Evolutionary conservation across 2,329 filamentous ascomycete genomes (phyloP), one percentile per base, ranked within the genome.

Genomic region (Colletotrichum magnum): DNA sequence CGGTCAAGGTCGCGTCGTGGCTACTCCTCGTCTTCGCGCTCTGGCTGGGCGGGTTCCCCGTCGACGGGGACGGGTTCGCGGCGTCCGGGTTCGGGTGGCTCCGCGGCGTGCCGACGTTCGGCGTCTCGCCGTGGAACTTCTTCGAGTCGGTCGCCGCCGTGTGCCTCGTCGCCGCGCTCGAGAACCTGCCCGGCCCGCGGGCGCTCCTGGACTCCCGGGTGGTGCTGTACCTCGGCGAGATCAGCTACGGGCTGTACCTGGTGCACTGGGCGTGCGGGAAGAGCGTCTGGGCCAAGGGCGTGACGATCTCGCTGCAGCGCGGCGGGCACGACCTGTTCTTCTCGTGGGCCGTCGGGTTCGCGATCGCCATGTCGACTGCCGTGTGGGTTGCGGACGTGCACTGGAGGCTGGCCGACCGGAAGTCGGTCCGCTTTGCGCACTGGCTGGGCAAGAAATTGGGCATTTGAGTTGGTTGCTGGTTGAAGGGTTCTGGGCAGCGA

Each of bases 161-260:
- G 28, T 39, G 39, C 5, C 18, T 70, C 13, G 58, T 70, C 2
- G 39, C 47, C 26, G 54, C 68, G 13, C 24, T 72, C 5, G 56
- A 70, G 7, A 62, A 57, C 3, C 10, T 68, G 10, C 51, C 51
- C 5, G 39, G 84, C 84, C 80, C 91, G n/a, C 87, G 85, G 76
- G 71, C 78, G 5, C 88, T 89, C 74, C 90, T 92, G 72, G 89
- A 90, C 76, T 81, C 80, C 0, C 80, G 80, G 9, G 85, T 89
- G 73, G 88, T 86, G 73, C 88, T 90, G 74, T 90, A 90, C 69
- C 82, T 92, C 2, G 90, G 90, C 0, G 85, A 86, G 54, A 83
- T 91, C 62, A 91, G 88, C 0, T 92, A 87, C 75, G 83, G 86
- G 1, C 79, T 92, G 15, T 92, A 92, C 77, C 81, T 92, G 9